These are phyloP conservation scores for Cordyceps sp. DNA, from an alignment of 2,329 filamentous ascomycete genomes.

Conservation along the genomic window DNA sequence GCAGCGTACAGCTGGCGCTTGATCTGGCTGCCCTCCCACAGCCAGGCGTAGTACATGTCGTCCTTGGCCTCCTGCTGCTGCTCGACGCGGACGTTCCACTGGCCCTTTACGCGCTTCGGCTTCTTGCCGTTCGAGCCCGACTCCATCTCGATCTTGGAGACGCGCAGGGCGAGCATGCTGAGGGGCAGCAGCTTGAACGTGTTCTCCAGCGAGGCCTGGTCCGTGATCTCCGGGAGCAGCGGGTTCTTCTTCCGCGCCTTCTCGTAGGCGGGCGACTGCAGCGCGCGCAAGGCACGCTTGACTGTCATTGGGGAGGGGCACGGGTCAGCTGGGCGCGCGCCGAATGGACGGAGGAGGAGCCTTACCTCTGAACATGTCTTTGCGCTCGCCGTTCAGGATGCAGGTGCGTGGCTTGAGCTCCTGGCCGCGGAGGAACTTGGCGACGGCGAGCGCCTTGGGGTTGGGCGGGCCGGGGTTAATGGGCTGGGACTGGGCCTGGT, in stretches of 20 bases:
- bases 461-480: slow-evolving; percentile 70
- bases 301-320: no score
- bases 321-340: background rate
- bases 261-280: slow-evolving; percentile 76
- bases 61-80: slow-evolving; percentile 82
- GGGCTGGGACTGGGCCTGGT: slow-evolving; percentile 40
- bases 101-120: slow-evolving; percentile 80
- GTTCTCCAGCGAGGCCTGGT: slow-evolving; percentile 80
- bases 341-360: background rate
- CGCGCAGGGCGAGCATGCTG: slow-evolving; percentile 82
- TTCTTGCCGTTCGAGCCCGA: slow-evolving; percentile 49
- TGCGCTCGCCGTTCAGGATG: slow-evolving; percentile 89
- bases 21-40: slow-evolving; percentile 87
- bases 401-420: slow-evolving; percentile 79
- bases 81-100: slow-evolving; percentile 92
- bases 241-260: slow-evolving; percentile 85
- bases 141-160: slow-evolving; percentile 57
- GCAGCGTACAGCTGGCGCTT: slow-evolving; percentile 85
- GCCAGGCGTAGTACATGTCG: slow-evolving; percentile 89
- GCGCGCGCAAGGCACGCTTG: slow-evolving; percentile 83
- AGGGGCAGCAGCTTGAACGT: slow-evolving; percentile 88
- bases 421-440: slow-evolving; percentile 71
- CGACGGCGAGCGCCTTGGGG: slow-evolving; percentile 74
- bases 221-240: slow-evolving; percentile 71
- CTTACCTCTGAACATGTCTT: slow-evolving; percentile 92